Evolutionary conservation across 2,329 filamentous ascomycete genomes (phyloP).

Genomic region (Ilyonectria robusta): DNA sequence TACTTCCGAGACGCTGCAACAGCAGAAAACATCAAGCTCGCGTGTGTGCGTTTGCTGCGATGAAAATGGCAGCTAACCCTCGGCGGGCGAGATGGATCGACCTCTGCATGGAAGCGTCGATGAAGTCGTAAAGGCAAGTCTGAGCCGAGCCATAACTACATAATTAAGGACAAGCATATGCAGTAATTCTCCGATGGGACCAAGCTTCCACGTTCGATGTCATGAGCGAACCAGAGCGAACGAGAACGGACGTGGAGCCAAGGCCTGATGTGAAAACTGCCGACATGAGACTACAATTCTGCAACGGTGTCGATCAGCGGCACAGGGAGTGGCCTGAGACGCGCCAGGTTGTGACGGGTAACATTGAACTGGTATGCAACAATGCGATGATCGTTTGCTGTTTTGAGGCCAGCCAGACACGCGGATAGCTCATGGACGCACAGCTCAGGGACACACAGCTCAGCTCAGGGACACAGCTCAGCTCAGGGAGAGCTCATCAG

Average conservation of each 20-base stretch:
- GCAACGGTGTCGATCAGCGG: not conserved
- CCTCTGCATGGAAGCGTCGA: constrained; percentile 51
- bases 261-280: not conserved
- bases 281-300: not conserved
- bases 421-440: not conserved
- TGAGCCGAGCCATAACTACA: constrained; percentile 61
- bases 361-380: not conserved
- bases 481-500: not conserved
- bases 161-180: not conserved
- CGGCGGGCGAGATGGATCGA: constrained; percentile 40
- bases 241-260: not conserved
- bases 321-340: constrained; percentile 4
- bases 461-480: not conserved
- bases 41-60: constrained; percentile 64
- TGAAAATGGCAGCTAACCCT: constrained; percentile 58
- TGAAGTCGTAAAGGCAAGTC: constrained; percentile 77
- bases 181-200: constrained; percentile 1
- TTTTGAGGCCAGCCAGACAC: too few species aligned
- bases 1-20: constrained; percentile 76
- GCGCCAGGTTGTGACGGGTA: constrained; percentile 8
- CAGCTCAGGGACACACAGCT: not conserved
- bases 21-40: constrained; percentile 36
- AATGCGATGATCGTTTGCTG: not conserved
- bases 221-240: not conserved
- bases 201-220: not conserved